These are phyloP conservation scores for Elaeis guineensis DNA, from an alignment of 176 grass and related monocot genomes.

Conservation along the genomic window DNA sequence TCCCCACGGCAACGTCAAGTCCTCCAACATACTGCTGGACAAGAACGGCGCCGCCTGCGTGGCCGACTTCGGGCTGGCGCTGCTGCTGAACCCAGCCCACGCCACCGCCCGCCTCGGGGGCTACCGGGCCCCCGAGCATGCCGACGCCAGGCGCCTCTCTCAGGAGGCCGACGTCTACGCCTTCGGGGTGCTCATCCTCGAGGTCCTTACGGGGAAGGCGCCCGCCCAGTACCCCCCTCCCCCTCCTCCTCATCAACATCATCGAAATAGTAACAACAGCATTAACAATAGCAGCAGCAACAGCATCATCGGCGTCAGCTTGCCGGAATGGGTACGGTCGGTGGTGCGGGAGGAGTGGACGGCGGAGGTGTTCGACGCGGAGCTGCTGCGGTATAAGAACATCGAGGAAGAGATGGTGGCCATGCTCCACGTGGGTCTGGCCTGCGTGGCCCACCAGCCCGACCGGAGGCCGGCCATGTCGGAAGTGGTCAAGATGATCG, in stretches of 20 bases:
- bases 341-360: slow-evolving; percentile 87
- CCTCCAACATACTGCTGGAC: slow-evolving; percentile 62
- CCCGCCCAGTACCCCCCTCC: slow-evolving; percentile 31
- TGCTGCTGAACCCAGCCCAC: slow-evolving; percentile 43
- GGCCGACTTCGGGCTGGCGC: slow-evolving; percentile 57
- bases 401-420: slow-evolving; percentile 87
- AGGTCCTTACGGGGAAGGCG: slow-evolving; percentile 53
- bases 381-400: slow-evolving; percentile 70
- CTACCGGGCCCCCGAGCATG: slow-evolving; percentile 56
- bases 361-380: slow-evolving; percentile 77
- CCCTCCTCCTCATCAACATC: background rate
- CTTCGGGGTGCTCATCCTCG: slow-evolving; percentile 72
- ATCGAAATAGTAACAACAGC: background rate
- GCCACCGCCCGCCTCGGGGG: slow-evolving; percentile 48
- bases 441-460: slow-evolving; percentile 36
- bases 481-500: slow-evolving; percentile 66
- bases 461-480: slow-evolving; percentile 63
- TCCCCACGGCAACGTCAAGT: slow-evolving; percentile 73
- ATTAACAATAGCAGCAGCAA: background rate
- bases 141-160: slow-evolving; percentile 37
- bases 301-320: slow-evolving; percentile 8
- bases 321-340: slow-evolving; percentile 62
- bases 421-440: slow-evolving; percentile 62
- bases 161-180: slow-evolving; percentile 75
- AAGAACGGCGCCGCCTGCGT: slow-evolving; percentile 40